These are phyloP conservation scores for Cyathus striatus DNA, from an alignment of 768 basidiomycete genomes.

Conservation along the genomic window DNA sequence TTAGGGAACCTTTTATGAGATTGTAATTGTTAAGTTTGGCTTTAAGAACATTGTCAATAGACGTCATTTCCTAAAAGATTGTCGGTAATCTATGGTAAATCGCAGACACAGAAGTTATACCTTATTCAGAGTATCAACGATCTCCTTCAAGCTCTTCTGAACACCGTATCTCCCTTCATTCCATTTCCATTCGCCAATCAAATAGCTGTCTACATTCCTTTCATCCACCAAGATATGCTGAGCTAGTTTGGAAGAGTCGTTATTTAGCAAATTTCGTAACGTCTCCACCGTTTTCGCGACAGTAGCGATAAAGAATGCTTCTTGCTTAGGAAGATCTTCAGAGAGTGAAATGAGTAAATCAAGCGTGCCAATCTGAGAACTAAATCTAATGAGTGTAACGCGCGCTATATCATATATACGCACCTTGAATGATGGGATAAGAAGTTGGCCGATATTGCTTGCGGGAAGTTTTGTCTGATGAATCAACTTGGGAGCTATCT, in stretches of 20 bases:
- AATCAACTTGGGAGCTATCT: slow-evolving; percentile 57
- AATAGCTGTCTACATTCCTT: slow-evolving; percentile 69
- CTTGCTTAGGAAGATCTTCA: slow-evolving; percentile 90
- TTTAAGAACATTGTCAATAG: slow-evolving; percentile 94
- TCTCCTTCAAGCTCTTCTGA: slow-evolving; percentile 76
- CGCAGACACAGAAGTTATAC: slow-evolving; percentile 31
- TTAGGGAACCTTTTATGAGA: slow-evolving; percentile 86
- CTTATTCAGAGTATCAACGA: slow-evolving; percentile 82
- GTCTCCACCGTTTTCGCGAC: slow-evolving; percentile 95
- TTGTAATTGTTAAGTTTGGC: slow-evolving; percentile 89
- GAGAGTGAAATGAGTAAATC: slow-evolving; percentile 85
- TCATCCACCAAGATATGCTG: slow-evolving; percentile 83
- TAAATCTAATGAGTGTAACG: slow-evolving; percentile 5
- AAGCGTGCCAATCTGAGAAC: slow-evolving; percentile 97
- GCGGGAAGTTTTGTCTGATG: slow-evolving; percentile 47
- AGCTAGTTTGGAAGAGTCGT: slow-evolving; percentile 70
- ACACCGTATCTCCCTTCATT: slow-evolving; percentile 87
- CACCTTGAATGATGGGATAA: slow-evolving; percentile 90
- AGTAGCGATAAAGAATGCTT: slow-evolving; percentile 77
- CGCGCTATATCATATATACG: neutral
- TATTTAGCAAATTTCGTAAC: slow-evolving; percentile 83
- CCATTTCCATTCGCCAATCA: slow-evolving; percentile 87
- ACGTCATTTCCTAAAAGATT: slow-evolving; percentile 79
- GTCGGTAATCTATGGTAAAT: too few species aligned
- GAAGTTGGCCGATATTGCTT: slow-evolving; percentile 56